Percentiles rank a stretch among this genome's conserved stretches.
Conservation (phyloP, 331 rosid species). For the Arachis monticola region DNA sequence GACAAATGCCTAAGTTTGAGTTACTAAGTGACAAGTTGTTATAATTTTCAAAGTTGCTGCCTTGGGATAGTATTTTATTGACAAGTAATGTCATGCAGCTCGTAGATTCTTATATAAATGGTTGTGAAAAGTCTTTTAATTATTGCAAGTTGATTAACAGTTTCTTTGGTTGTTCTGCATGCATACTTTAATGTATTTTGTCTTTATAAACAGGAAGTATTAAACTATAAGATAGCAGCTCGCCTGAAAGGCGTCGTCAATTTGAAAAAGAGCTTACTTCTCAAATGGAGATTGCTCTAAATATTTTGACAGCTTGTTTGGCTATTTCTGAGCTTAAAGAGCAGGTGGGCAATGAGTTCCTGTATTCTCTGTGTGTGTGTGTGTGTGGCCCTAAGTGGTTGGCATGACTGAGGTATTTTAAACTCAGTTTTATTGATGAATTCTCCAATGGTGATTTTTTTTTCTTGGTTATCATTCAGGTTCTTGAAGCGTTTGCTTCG, state of each 20-base stretch:
- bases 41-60: constrained; percentile 7
- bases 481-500: constrained; percentile 99
- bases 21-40: constrained; percentile 27
- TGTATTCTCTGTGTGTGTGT: constrained; percentile 6
- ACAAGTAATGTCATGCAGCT: not conserved
- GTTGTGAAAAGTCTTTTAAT: constrained; percentile 30
- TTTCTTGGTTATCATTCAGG: constrained; percentile 59
- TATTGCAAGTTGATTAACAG: constrained; percentile 29
- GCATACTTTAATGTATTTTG: not conserved
- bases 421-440: too few relatives aligned
- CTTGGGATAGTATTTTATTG: constrained; percentile 30
- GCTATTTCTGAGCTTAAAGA: constrained; percentile 91
- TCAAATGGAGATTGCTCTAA: constrained; percentile 91
- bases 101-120: constrained; percentile 30
- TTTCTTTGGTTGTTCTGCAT: constrained; percentile 37
- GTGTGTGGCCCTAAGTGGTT: constrained; percentile 18
- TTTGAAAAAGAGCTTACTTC: constrained; percentile 96
- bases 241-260: constrained; percentile 99
- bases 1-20: constrained; percentile 27
- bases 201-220: constrained; percentile 75
- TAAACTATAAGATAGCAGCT: constrained; percentile 93
- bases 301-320: constrained; percentile 90
- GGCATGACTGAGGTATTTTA: not conserved
- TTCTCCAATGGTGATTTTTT: not conserved
- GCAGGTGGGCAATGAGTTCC: constrained; percentile 63